A percentile compares a stretch with the other conserved stretches of the same genome.
Evolutionary conservation across 2,329 filamentous ascomycete species (phyloP).

Genomic region (Claviceps quebecensis): DNA sequence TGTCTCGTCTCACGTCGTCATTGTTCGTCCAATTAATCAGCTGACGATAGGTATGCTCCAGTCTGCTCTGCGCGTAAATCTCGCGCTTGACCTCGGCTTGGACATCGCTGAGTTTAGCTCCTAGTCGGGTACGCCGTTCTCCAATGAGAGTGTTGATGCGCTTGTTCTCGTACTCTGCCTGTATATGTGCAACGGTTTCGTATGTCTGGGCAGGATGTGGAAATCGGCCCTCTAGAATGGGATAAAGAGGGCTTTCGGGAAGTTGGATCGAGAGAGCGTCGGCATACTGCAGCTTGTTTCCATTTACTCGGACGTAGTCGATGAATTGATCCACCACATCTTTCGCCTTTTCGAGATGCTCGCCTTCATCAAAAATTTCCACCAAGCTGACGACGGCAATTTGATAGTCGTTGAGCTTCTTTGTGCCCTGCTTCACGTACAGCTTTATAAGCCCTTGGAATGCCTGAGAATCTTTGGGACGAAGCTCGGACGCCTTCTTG

Average conservation of each 20-base stretch:
- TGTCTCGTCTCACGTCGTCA: slow-evolving; percentile 67
- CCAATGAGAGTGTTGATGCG: slow-evolving; percentile 82
- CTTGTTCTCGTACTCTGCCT: slow-evolving; percentile 76
- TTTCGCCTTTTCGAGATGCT: slow-evolving; percentile 49
- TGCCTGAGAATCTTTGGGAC: slow-evolving; percentile 63
- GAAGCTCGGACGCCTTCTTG: slow-evolving; percentile 53
- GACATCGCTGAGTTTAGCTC: slow-evolving; percentile 70
- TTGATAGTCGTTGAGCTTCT: slow-evolving; percentile 61
- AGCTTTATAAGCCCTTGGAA: slow-evolving; percentile 84
- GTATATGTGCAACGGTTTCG: slow-evolving; percentile 65
- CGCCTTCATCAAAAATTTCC: slow-evolving; percentile 54
- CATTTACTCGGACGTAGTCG: slow-evolving; percentile 57
- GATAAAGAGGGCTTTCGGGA: slow-evolving; percentile 68
- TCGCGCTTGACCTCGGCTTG: slow-evolving; percentile 79
- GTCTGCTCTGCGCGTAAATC: slow-evolving; percentile 57
- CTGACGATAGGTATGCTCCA: slow-evolving; percentile 70
- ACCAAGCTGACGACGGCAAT: slow-evolving; percentile 60
- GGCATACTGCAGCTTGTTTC: slow-evolving; percentile 59
- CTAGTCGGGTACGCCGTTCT: slow-evolving; percentile 74
- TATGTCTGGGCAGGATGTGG: slow-evolving; percentile 71
- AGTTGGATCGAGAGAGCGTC: slow-evolving; percentile 63
- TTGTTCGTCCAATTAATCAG: slow-evolving; percentile 85
- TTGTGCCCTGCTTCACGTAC: slow-evolving; percentile 62
- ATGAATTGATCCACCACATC: slow-evolving; percentile 68
- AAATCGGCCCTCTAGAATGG: slow-evolving; percentile 69